Conservation (phyloP, 129 eudicot species). For the Chrysanthemum lavandulifolium region DNA sequence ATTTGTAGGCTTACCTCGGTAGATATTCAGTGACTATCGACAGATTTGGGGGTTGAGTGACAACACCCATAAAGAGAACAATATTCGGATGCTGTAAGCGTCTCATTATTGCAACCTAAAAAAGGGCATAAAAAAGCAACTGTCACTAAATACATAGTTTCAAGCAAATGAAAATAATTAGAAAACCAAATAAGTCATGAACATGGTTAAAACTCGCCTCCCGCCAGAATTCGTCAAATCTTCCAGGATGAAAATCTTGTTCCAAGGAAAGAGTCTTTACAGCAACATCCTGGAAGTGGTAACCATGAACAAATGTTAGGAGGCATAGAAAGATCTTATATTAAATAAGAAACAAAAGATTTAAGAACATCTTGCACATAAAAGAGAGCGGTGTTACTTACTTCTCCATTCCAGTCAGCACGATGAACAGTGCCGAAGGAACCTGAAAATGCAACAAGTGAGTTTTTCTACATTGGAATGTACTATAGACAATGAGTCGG, state of each 20-base stretch:
- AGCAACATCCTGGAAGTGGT: conserved; percentile 78
- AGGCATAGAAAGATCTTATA: not conserved
- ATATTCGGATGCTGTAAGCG: conserved; percentile 96
- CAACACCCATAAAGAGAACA: conserved; percentile 98
- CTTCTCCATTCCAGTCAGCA: conserved; percentile 98
- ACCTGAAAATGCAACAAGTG: conserved; percentile 48
- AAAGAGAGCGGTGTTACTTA: conserved; percentile 44
- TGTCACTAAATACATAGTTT: conserved; percentile 9
- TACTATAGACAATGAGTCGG: not conserved
- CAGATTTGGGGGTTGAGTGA: conserved; percentile 86
- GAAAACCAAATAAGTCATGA: not conserved
- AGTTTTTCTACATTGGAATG: conserved; percentile 7
- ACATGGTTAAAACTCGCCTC: conserved; percentile 47
- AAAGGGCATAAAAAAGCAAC: conserved; percentile 18
- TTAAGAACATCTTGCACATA: no score
- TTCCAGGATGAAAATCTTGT: conserved; percentile 85
- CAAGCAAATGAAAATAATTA: conserved; percentile 1
- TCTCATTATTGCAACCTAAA: conserved; percentile 92
- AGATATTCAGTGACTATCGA: conserved; percentile 93
- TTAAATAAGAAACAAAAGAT: not conserved
- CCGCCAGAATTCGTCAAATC: conserved; percentile 70
- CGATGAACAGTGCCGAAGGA: conserved; percentile 92
- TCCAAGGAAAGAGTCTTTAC: conserved; percentile 87
- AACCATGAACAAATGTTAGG: conserved; percentile 6
- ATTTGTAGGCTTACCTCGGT: conserved; percentile 54